Conservation (phyloP, 1,139 yeast species). For the Yamadazyma membranifaciens region DNA sequence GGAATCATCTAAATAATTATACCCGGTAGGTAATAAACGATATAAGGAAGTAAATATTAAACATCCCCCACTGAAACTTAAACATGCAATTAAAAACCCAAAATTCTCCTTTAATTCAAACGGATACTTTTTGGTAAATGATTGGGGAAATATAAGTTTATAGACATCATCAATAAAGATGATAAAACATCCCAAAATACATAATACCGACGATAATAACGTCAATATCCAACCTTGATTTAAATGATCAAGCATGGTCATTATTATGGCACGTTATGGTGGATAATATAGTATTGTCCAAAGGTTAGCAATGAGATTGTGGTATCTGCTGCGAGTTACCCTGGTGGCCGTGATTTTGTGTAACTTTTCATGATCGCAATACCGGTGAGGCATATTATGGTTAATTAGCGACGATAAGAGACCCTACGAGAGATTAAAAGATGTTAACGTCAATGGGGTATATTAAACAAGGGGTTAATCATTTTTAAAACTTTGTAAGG, state of each 20-base stretch:
- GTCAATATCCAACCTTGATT: slow-evolving; percentile 59
- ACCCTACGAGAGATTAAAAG: background rate
- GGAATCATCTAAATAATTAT: slow-evolving; percentile 24
- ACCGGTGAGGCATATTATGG: background rate
- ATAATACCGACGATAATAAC: slow-evolving; percentile 52
- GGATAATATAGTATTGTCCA: background rate
- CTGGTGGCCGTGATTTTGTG: background rate
- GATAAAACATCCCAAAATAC: slow-evolving; percentile 57
- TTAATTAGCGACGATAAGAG: background rate
- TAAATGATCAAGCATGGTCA: background rate
- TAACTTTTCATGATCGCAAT: no score
- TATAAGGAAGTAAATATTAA: slow-evolving; percentile 73
- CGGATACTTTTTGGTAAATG: slow-evolving; percentile 39
- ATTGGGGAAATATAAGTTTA: slow-evolving; percentile 35
- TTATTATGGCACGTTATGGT: background rate
- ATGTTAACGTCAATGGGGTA: slow-evolving; percentile 2
- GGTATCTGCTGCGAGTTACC: background rate
- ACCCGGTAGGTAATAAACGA: slow-evolving; percentile 69
- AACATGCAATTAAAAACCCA: slow-evolving; percentile 59
- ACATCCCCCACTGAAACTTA: slow-evolving; percentile 77
- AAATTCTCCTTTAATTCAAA: slow-evolving; percentile 62
- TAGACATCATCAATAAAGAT: slow-evolving; percentile 53
- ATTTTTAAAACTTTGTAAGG: slow-evolving; percentile 12
- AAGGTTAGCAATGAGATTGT: no score
- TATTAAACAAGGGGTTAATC: slow-evolving; percentile 8